Evolutionary conservation across 148 eudicot genomes (phyloP).

Genomic region (Hydrangea macrophylla): DNA sequence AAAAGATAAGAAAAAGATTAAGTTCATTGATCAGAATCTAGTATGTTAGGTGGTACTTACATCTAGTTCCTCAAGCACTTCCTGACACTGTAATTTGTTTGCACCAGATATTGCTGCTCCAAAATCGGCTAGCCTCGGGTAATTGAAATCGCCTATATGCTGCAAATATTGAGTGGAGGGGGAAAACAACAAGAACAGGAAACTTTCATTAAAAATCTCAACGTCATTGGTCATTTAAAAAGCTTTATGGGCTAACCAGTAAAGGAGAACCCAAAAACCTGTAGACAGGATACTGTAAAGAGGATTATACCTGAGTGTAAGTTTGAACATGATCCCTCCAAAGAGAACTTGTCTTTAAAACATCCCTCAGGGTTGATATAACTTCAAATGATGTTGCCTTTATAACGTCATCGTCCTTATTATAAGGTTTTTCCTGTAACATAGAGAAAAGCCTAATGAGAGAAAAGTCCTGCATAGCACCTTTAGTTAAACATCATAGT

Average conservation of each 20-base stretch:
- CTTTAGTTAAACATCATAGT: background rate
- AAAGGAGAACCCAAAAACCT: background rate
- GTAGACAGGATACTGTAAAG: background rate
- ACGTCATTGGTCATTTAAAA: background rate
- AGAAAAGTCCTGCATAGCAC: background rate
- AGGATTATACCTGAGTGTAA: constrained; percentile 65
- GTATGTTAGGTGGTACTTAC: constrained; percentile 44
- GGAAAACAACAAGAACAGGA: constrained; percentile 7
- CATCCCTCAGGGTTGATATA: constrained; percentile 91
- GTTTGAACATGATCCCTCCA: constrained; percentile 99
- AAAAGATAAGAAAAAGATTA: background rate
- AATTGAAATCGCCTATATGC: constrained; percentile 95
- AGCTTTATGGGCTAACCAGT: background rate
- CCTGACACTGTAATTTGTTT: constrained; percentile 68
- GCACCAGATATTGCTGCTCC: constrained; percentile 99
- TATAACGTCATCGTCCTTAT: constrained; percentile 90
- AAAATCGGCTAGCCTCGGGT: constrained; percentile 96
- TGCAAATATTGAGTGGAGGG: constrained; percentile 25
- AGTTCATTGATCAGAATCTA: background rate
- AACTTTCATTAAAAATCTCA: background rate
- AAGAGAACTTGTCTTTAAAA: constrained; percentile 86
- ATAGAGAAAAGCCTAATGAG: constrained; percentile 14
- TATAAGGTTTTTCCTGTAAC: constrained; percentile 75
- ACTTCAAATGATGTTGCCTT: constrained; percentile 99
- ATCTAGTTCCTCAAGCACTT: constrained; percentile 97